Evolutionary conservation across 805 yeast species (phyloP), one percentile per base, ranked within the genome.

Genomic region (Jamesozyma gamospora): DNA sequence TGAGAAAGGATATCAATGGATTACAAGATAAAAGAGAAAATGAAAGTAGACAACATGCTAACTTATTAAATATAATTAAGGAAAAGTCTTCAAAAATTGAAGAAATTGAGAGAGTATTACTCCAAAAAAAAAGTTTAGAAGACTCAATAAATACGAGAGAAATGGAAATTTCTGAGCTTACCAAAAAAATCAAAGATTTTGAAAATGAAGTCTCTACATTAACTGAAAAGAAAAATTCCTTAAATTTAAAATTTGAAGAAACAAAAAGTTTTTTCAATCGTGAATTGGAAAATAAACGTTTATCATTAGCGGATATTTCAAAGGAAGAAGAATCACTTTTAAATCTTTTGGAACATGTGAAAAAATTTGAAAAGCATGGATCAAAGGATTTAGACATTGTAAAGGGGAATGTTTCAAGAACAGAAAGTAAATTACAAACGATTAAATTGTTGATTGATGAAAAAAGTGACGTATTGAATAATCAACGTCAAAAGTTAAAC

Each of bases 401-500:
- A 14, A 56, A 49, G 11, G 25, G 16, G 1, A 48, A 58, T 13
- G 43, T 56, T 19, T 37, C 37, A 4, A 45, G 45, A n/a, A 40
- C 50, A 4, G 48, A 56, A 30, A n/a, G 35, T 1, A 50, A 50
- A 4, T 36, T 69, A 16, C 36, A 36, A 0, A 42, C 32, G 3
- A 26, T 59, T 5, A 32, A 46, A 13, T 40, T 44, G 1, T 37
- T 34, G 12, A 36, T 64, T 14, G 60, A 56, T 4, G 21, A 34
- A 10, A 39, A 42, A 21, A 41, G 37, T 6, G 31, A 36, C 27
- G 11, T 15, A 9, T 28, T 32, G 8, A 36, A 42, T 26, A 48
- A 55, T 3, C 29, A 39, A 15, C 41, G 67, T 39, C 63, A 57
- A 37, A 67, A 62, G 35, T 50, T 78, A 1, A 63, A 62, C n/a